Conservation (phyloP, 768 basidiomycete species). For the Mrakia gelida region DNA sequence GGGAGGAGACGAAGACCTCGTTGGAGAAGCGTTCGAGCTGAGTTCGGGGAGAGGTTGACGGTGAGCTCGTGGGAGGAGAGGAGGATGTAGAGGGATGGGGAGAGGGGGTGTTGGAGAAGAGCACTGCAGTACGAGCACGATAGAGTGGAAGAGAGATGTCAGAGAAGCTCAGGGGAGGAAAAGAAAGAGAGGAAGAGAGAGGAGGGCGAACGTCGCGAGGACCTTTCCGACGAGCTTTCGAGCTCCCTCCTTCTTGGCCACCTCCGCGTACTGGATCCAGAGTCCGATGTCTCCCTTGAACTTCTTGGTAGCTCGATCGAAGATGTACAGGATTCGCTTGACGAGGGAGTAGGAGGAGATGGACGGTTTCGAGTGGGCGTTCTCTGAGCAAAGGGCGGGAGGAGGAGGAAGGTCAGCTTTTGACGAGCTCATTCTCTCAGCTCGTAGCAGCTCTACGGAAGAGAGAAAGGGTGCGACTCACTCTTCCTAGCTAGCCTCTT, state of each 20-base stretch:
- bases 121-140: conserved; percentile 53
- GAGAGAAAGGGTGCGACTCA: conserved; percentile 20
- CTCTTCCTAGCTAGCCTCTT: conserved; percentile 33
- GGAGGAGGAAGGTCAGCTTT: neutral
- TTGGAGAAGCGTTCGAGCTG: conserved; percentile 76
- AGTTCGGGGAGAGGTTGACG: conserved; percentile 38
- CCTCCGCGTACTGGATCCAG: conserved; percentile 83
- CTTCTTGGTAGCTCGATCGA: conserved; percentile 79
- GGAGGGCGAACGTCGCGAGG: conserved; percentile 62
- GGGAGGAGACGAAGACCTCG: conserved; percentile 75
- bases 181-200: neutral
- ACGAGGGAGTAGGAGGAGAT: conserved; percentile 81
- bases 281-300: conserved; percentile 83
- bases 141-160: neutral
- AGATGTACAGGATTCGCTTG: conserved; percentile 78
- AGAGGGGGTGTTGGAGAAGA: conserved; percentile 64
- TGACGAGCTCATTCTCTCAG: no score
- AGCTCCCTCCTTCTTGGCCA: conserved; percentile 76
- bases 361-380: conserved; percentile 47
- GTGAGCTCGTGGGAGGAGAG: conserved; percentile 30
- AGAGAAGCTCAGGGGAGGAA: neutral
- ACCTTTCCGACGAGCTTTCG: conserved; percentile 73
- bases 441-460: neutral
- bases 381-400: conserved; percentile 12
- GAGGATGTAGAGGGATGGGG: conserved; percentile 40